Conservation (phyloP, 2,329 filamentous ascomycete species). For the Pseudopithomyces maydicus region DNA sequence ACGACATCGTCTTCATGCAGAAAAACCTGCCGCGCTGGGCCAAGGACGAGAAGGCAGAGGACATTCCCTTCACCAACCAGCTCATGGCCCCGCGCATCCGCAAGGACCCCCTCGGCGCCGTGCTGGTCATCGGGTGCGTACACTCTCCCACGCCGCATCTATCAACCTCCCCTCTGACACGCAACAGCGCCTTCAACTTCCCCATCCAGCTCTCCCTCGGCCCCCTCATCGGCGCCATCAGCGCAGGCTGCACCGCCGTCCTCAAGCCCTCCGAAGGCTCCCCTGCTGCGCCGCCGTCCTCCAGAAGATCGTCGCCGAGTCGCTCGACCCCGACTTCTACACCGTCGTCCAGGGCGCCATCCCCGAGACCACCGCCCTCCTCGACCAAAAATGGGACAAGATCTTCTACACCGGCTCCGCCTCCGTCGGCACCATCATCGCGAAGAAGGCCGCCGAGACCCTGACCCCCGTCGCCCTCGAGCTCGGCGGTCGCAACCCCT, state of each 20-base stretch:
- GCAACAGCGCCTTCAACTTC: slow-evolving; percentile 80
- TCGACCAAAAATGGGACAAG: slow-evolving; percentile 95
- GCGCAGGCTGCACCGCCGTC: slow-evolving; percentile 86
- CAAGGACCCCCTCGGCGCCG: slow-evolving; percentile 85
- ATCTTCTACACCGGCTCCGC: slow-evolving; percentile 92
- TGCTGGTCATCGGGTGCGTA: slow-evolving; percentile 78
- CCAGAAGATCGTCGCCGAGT: slow-evolving; percentile 75
- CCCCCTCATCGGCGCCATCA: slow-evolving; percentile 86
- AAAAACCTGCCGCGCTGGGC: slow-evolving; percentile 81
- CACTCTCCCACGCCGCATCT: background rate
- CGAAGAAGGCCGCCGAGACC: slow-evolving; percentile 59
- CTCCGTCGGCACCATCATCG: slow-evolving; percentile 67
- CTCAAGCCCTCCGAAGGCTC: slow-evolving; percentile 90
- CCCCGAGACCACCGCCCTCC: slow-evolving; percentile 77
- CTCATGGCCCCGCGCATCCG: slow-evolving; percentile 75
- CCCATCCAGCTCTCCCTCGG: slow-evolving; percentile 80
- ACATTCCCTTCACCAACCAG: slow-evolving; percentile 71
- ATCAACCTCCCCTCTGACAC: background rate
- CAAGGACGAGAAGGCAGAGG: slow-evolving; percentile 76
- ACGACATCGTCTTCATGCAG: slow-evolving; percentile 79
- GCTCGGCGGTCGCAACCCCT: slow-evolving; percentile 89
- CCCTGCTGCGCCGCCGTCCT: slow-evolving; percentile 76
- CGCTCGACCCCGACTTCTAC: slow-evolving; percentile 79
- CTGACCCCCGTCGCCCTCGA: slow-evolving; percentile 85
- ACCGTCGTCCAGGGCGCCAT: slow-evolving; percentile 79